Conservation (phyloP, 2,329 filamentous ascomycete species). For the Waltergamsia citrina region DNA sequence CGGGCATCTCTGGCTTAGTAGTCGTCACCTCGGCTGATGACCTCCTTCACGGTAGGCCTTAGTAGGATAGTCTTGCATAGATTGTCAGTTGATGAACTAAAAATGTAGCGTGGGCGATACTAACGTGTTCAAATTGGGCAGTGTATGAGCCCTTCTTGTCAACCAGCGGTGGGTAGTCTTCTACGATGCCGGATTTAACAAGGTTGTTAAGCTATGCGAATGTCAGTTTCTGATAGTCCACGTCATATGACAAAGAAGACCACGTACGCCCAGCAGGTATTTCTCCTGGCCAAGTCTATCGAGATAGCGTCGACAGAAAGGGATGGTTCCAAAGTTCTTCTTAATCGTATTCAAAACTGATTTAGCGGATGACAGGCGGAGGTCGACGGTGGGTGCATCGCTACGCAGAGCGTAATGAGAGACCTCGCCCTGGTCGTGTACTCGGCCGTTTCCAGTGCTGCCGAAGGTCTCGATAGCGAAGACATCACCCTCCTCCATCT, state of each 20-base stretch:
- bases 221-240: not conserved
- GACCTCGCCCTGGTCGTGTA: constrained; percentile 79
- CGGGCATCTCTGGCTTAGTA: too few relatives aligned
- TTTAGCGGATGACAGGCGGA: constrained; percentile 75
- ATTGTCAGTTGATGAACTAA: constrained; percentile 6
- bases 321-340: constrained; percentile 91
- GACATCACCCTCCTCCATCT: constrained; percentile 96
- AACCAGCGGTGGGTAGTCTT: constrained; percentile 83
- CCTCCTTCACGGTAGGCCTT: constrained; percentile 74
- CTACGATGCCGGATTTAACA: constrained; percentile 73
- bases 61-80: constrained; percentile 59
- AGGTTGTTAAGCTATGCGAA: constrained; percentile 70
- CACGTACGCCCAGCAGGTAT: constrained; percentile 74
- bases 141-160: constrained; percentile 94
- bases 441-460: constrained; percentile 82
- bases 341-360: constrained; percentile 80
- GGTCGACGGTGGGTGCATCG: constrained; percentile 65
- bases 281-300: constrained; percentile 92
- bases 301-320: constrained; percentile 83
- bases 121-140: constrained; percentile 88
- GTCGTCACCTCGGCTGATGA: constrained; percentile 78
- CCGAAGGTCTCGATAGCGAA: constrained; percentile 97
- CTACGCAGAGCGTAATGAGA: constrained; percentile 76
- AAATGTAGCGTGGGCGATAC: constrained; percentile 21
- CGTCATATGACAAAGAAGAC: not conserved